Evolutionary conservation across 2,329 filamentous ascomycete species (phyloP).

Genomic region (Cladophialophora bantiana): DNA sequence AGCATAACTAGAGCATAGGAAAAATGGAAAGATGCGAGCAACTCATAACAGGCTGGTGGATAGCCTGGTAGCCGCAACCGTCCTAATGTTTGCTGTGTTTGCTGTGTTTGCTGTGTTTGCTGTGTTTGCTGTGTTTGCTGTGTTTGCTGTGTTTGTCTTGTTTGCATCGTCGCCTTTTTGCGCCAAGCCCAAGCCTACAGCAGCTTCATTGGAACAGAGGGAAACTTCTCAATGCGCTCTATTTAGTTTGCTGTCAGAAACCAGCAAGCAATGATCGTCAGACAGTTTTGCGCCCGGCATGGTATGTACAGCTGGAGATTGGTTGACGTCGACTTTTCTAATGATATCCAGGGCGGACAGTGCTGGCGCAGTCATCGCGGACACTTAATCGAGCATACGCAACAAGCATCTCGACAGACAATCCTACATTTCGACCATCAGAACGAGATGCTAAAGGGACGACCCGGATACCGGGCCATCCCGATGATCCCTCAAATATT

Average conservation of each 20-base stretch:
- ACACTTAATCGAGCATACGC: constrained; percentile 30
- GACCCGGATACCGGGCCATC: constrained; percentile 33
- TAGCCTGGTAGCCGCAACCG: neutral
- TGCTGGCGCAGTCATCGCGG: constrained; percentile 34
- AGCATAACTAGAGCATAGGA: neutral
- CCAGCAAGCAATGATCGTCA: constrained; percentile 38
- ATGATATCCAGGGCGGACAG: constrained; percentile 36
- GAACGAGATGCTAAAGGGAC: constrained; percentile 30
- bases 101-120: neutral
- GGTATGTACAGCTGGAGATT: constrained; percentile 26
- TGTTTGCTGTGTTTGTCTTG: constrained; percentile 2
- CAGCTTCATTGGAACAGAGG: constrained; percentile 9
- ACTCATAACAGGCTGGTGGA: too few relatives aligned
- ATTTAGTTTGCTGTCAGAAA: neutral
- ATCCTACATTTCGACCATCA: constrained; percentile 33
- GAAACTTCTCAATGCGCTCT: neutral
- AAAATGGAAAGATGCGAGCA: neutral
- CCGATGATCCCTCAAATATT: constrained; percentile 38
- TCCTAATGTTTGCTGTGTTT: neutral
- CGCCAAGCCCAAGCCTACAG: constrained; percentile 1
- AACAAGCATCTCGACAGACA: constrained; percentile 30
- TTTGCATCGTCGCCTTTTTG: neutral
- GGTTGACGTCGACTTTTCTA: neutral
- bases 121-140: too few relatives aligned
- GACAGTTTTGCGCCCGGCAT: constrained; percentile 40